These are phyloP conservation scores for Amyloporia xantha DNA, from an alignment of 768 basidiomycete genomes.

Conservation along the genomic window DNA sequence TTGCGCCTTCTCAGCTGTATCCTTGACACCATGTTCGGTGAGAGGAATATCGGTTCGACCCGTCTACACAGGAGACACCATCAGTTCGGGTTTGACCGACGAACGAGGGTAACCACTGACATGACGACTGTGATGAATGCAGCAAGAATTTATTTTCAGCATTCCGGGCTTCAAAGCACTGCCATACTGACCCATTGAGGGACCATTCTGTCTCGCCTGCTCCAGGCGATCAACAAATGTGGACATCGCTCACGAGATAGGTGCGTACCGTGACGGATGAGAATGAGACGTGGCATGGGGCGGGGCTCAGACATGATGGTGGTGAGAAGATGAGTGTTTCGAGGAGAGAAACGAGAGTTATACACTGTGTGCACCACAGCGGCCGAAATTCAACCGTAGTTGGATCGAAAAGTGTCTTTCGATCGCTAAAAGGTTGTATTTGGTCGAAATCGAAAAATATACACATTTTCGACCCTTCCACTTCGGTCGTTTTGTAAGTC, in stretches of 20 bases:
- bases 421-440: no score
- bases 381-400: no score
- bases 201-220: conserved; percentile 95
- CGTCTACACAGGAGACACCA: conserved; percentile 44
- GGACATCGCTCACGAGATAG: neutral
- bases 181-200: conserved; percentile 57
- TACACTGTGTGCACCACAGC: no score
- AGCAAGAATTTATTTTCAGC: conserved; percentile 7
- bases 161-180: neutral
- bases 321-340: no score
- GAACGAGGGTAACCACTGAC: conserved; percentile 30
- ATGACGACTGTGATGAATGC: conserved; percentile 43
- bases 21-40: conserved; percentile 65
- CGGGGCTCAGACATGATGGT: conserved; percentile 16
- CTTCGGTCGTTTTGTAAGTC: no score
- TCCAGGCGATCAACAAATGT: neutral
- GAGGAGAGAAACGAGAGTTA: no score
- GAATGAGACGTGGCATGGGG: conserved; percentile 44
- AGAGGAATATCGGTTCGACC: conserved; percentile 85
- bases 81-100: conserved; percentile 4
- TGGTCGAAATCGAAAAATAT: no score
- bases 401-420: no score
- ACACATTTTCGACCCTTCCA: no score
- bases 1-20: conserved; percentile 57
- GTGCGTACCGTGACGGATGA: conserved; percentile 44